Base-by-base conservation (phyloP, 352 stramenopile species). In the Achlya hypogyna region DNA sequence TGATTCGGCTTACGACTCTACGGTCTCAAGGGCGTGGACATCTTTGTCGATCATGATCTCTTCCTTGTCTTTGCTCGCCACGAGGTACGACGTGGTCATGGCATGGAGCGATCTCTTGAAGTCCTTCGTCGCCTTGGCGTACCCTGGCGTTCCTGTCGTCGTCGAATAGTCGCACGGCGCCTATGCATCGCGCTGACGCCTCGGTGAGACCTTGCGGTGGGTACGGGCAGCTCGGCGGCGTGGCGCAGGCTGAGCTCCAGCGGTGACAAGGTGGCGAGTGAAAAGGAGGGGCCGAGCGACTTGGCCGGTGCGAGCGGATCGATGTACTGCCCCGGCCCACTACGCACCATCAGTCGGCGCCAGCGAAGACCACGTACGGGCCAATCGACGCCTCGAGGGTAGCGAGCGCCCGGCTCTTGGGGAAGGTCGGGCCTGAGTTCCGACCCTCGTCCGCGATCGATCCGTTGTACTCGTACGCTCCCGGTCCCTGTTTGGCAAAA, bases 11-110 rank as follows among this genome's bases (percentile, higher is more conserved):
- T 32, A 32, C 20, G 4, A 51, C 5, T 53, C 9, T 25, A 1
- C 56, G 35, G 40, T 22, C 23, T 67, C 60, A 0, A 67, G 23
- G 8, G 60, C 60, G 16, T 45, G 51, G 34, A 59, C 47, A 34
- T 67, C 60, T 8, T 49, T 40, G 32, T 67, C 60, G 1, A 59
- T 59, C 60, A 67, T 67, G 60, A 67, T 58, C 12, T 67, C 60
- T 5, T 18, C 23, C 28, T 59, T 58, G 28, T 18, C 42, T 27
- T 67, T 58, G 51, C 42, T 32, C 25, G 60, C 60, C 9, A 51
- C 23, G 14, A 67, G n/a, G 32, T 59, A 67, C 12, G 60, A 56
- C 29, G 60, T 59, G 1, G 60, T 67, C 60, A 67, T 67, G 10
- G 60, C 47, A 53, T 67, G 60, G 12, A 67, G 51, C 23, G 60